phyloP scores from a whole-genome alignment of 306 rosid genomes.

The Corylus avellana region DNA sequence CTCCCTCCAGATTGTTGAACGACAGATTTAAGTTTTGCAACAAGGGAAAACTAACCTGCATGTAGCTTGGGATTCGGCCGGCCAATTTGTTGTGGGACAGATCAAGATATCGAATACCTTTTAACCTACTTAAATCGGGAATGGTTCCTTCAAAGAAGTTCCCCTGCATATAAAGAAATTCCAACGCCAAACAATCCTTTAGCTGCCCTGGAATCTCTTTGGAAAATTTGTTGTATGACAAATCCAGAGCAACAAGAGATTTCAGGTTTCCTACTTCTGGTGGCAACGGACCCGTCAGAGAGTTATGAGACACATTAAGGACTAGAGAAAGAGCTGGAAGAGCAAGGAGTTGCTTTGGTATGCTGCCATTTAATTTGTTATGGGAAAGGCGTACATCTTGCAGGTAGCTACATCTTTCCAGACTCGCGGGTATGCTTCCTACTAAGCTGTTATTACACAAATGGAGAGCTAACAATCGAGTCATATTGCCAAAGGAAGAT shows the following conservation, averaged over 20 bases:
- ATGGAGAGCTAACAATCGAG: background rate
- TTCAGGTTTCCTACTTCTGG: background rate
- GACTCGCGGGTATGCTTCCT: background rate
- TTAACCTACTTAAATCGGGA: background rate
- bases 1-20: background rate
- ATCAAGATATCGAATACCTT: background rate
- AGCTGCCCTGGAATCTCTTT: background rate
- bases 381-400: background rate
- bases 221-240: background rate
- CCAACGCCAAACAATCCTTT: background rate
- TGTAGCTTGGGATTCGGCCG: background rate
- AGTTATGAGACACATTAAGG: background rate
- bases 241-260: background rate
- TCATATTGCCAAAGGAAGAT: background rate
- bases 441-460: background rate
- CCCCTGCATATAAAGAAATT: background rate
- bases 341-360: background rate
- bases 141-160: background rate
- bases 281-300: background rate
- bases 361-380: slow-evolving; percentile 1
- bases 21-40: background rate
- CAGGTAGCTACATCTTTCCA: background rate
- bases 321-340: background rate
- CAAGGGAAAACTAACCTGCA: background rate
- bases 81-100: background rate